These are phyloP conservation scores for Botrytis porri DNA, from an alignment of 2,329 filamentous ascomycete genomes.

Conservation along the genomic window DNA sequence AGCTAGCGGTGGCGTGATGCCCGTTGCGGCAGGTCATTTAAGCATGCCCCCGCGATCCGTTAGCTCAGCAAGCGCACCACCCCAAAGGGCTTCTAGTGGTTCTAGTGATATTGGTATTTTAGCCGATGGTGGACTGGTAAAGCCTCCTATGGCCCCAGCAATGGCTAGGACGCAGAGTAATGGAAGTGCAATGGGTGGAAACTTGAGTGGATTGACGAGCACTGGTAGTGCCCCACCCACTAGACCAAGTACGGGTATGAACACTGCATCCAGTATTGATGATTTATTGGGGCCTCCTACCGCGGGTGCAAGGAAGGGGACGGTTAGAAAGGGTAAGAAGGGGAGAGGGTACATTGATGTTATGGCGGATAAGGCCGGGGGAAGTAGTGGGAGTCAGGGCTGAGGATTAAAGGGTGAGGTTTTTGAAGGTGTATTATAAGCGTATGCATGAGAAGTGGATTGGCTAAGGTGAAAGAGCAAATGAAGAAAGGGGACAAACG, in stretches of 20 bases:
- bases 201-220: slow-evolving; percentile 1
- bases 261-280: slow-evolving; percentile 91
- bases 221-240: slow-evolving; percentile 42
- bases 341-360: slow-evolving; percentile 91
- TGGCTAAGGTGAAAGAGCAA: neutral
- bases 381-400: neutral
- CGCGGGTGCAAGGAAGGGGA: slow-evolving; percentile 60
- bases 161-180: slow-evolving; percentile 10
- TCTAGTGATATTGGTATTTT: neutral
- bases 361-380: slow-evolving; percentile 55
- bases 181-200: slow-evolving; percentile 1
- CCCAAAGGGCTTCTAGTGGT: slow-evolving; percentile 14
- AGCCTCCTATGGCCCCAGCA: neutral
- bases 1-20: slow-evolving; percentile 25
- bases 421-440: slow-evolving; percentile 8
- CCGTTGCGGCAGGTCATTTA: neutral
- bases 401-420: neutral
- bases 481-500: neutral
- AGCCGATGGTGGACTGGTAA: neutral
- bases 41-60: slow-evolving; percentile 12
- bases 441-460: neutral
- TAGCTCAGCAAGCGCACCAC: slow-evolving; percentile 17
- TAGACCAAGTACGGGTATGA: slow-evolving; percentile 76
- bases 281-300: slow-evolving; percentile 77
- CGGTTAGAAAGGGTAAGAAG: slow-evolving; percentile 69